phyloP scores from a whole-genome alignment of 2,329 filamentous ascomycete species.

The Arachnopeziza araneosa region DNA sequence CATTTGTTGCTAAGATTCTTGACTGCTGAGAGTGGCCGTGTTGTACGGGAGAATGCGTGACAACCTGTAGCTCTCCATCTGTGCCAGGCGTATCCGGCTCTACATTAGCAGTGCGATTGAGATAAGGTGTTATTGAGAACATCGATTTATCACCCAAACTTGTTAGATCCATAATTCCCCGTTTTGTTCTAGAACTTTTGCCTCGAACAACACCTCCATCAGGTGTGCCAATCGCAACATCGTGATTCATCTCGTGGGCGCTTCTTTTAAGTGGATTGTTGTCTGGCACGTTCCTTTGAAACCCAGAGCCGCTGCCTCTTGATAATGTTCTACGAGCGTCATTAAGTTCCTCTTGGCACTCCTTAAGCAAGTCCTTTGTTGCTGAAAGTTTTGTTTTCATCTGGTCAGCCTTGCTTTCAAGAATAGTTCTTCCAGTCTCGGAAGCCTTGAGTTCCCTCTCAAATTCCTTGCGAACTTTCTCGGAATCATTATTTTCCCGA shows the following conservation, averaged over 20 bases:
- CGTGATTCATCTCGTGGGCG: constrained; percentile 37
- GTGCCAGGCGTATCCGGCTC: constrained; percentile 33
- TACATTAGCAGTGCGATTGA: constrained; percentile 67
- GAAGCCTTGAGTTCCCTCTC: constrained; percentile 50
- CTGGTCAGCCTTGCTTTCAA: constrained; percentile 66
- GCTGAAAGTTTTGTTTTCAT: constrained; percentile 44
- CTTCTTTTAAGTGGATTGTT: constrained; percentile 36
- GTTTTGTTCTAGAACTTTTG: constrained; percentile 44
- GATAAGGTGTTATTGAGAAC: constrained; percentile 91
- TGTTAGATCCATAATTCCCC: constrained; percentile 50
- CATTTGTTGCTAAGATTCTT: neutral
- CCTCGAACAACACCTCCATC: constrained; percentile 40
- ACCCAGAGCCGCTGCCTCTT: constrained; percentile 8
- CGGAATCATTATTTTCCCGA: constrained; percentile 39
- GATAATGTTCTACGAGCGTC: constrained; percentile 32
- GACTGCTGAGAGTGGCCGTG: neutral
- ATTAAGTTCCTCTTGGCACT: constrained; percentile 44
- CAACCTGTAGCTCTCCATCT: neutral
- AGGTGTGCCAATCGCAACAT: constrained; percentile 45
- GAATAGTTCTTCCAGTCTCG: constrained; percentile 54
- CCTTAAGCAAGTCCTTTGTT: constrained; percentile 68
- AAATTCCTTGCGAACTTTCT: constrained; percentile 30
- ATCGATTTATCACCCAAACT: constrained; percentile 78
- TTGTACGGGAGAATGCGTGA: neutral
- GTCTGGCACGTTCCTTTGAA: constrained; percentile 16